A percentile compares a stretch with the other conserved stretches of the same genome.
Evolutionary conservation across 2,329 filamentous ascomycete species (phyloP).

Genomic region (Thelonectria rubi): DNA sequence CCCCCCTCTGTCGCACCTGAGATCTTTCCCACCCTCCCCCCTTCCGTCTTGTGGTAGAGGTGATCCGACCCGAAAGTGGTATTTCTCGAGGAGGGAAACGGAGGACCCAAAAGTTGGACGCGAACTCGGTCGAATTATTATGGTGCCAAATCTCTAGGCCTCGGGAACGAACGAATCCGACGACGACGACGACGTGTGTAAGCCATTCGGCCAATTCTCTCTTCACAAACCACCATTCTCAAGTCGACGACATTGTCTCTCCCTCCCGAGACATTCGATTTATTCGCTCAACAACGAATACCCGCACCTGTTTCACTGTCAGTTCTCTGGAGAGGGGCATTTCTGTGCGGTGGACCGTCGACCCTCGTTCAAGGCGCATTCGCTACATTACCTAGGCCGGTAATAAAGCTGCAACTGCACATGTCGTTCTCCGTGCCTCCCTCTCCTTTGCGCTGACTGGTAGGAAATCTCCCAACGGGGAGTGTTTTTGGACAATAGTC

Average conservation of each 20-base stretch:
- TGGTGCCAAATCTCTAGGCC: not conserved
- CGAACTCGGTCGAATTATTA: not conserved
- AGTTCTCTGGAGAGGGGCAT: constrained; percentile 15
- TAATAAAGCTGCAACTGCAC: constrained; percentile 20
- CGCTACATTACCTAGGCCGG: not conserved
- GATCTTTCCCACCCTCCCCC: constrained; percentile 10
- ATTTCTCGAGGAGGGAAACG: not conserved
- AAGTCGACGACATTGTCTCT: not conserved
- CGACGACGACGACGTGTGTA: not conserved
- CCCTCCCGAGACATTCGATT: not conserved
- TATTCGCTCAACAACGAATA: not conserved
- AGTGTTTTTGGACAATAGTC: constrained; percentile 14
- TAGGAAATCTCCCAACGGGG: constrained; percentile 34
- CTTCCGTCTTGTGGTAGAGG: constrained; percentile 13
- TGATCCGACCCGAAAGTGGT: constrained; percentile 10
- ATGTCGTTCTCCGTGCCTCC: constrained; percentile 36
- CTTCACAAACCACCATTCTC: not conserved
- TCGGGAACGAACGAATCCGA: not conserved
- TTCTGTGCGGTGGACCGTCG: constrained; percentile 1
- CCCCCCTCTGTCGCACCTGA: not conserved
- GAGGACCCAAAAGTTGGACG: constrained; percentile 7
- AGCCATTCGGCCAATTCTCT: not conserved
- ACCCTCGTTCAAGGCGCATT: not conserved
- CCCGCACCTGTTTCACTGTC: constrained; percentile 7
- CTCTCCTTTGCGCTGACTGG: constrained; percentile 32